Evolutionary conservation across 208 protist genomes (phyloP).

Genomic region (Lotmaria passim): DNA sequence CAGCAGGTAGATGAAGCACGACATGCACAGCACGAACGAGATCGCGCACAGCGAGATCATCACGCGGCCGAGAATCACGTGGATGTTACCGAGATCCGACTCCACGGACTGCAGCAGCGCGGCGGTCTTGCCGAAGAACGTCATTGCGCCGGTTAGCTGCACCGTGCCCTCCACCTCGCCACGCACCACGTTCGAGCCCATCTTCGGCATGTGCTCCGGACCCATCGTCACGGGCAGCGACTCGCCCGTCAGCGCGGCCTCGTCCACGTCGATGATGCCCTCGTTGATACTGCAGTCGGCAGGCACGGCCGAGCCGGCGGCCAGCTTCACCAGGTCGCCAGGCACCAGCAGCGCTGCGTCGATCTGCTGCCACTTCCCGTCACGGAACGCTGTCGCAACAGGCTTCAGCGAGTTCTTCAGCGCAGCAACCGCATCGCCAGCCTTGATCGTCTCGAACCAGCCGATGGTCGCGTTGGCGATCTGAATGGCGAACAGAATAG

Average conservation of each 20-base stretch:
- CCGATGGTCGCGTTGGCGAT: slow-evolving; percentile 84
- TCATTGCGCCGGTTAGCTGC: slow-evolving; percentile 90
- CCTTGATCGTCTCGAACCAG: slow-evolving; percentile 94
- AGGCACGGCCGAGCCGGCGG: slow-evolving; percentile 90
- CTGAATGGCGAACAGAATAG: slow-evolving; percentile 85
- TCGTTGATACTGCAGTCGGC: slow-evolving; percentile 93
- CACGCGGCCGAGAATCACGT: slow-evolving; percentile 64
- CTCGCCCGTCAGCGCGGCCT: slow-evolving; percentile 95
- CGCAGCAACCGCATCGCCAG: slow-evolving; percentile 92
- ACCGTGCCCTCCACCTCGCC: slow-evolving; percentile 81
- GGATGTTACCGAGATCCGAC: slow-evolving; percentile 78
- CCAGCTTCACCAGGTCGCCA: slow-evolving; percentile 93
- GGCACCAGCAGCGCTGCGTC: slow-evolving; percentile 89
- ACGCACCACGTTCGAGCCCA: slow-evolving; percentile 89
- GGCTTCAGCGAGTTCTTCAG: slow-evolving; percentile 91
- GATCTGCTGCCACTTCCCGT: slow-evolving; percentile 86
- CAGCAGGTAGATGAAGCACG: slow-evolving; percentile 83
- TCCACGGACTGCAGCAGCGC: slow-evolving; percentile 85
- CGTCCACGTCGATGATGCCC: slow-evolving; percentile 93
- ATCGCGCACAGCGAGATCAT: slow-evolving; percentile 69
- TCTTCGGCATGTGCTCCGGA: slow-evolving; percentile 88
- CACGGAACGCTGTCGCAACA: slow-evolving; percentile 72
- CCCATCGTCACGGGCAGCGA: slow-evolving; percentile 94
- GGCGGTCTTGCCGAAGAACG: slow-evolving; percentile 95
- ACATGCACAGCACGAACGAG: slow-evolving; percentile 73